Evolutionary conservation across 73 alveolate species (phyloP).

Genomic region (Stentor coeruleus): DNA sequence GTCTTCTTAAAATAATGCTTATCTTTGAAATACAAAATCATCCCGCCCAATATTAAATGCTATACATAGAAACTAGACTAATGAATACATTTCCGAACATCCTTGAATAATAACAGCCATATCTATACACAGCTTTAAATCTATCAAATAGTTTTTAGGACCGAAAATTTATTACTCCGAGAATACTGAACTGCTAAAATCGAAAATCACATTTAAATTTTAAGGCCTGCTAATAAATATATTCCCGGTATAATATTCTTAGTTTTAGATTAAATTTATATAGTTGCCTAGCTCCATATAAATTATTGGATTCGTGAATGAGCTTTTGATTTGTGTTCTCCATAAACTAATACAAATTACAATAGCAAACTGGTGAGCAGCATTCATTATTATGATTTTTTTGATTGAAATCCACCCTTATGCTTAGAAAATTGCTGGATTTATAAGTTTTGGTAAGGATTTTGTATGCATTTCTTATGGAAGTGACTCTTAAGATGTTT

Average conservation of each 20-base stretch:
- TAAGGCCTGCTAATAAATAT: neutral
- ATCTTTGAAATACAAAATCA: neutral
- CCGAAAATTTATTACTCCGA: neutral
- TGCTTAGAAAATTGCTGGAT: no score
- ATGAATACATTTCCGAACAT: neutral
- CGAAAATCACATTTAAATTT: neutral
- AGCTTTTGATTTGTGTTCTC: neutral
- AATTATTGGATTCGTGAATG: neutral
- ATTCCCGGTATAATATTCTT: neutral
- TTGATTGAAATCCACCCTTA: no score
- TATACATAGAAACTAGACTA: neutral
- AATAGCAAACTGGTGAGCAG: neutral
- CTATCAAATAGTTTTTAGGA: constrained; percentile 2
- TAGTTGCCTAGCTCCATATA: neutral
- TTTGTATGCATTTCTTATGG: no score
- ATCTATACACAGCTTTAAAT: neutral
- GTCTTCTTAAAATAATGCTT: neutral
- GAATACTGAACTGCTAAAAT: neutral
- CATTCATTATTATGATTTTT: no score
- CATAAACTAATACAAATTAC: neutral
- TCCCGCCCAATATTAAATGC: neutral
- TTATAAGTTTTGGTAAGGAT: no score
- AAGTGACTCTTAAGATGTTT: no score
- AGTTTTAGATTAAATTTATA: neutral
- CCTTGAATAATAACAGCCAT: neutral